These are phyloP conservation scores for Phaseolus coccineus DNA, from an alignment of 331 rosid species.

Conservation along the genomic window DNA sequence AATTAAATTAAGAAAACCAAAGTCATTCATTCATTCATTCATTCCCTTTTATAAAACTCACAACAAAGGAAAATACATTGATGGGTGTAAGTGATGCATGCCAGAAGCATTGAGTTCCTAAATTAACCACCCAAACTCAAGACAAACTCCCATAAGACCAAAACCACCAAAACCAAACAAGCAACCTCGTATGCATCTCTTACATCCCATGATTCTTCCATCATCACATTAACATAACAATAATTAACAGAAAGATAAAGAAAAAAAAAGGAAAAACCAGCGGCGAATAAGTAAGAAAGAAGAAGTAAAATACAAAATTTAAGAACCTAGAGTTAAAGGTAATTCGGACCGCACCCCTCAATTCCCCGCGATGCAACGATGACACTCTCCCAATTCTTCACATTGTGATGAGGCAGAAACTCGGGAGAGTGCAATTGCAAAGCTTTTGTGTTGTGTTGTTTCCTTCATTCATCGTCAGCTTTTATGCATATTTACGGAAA, in stretches of 20 bases:
- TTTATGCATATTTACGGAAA: slow-evolving; percentile 40
- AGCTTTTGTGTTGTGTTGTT: slow-evolving; percentile 51
- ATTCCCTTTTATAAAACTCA: slow-evolving; percentile 48
- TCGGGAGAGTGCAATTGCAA: slow-evolving; percentile 93
- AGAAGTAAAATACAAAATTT: slow-evolving; percentile 39
- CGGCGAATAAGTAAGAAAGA: slow-evolving; percentile 41
- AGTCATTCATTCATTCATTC: slow-evolving; percentile 46
- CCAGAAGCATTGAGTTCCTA: slow-evolving; percentile 65
- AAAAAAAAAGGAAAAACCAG: neutral
- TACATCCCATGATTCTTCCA: slow-evolving; percentile 83
- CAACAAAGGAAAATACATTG: slow-evolving; percentile 55
- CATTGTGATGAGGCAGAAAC: slow-evolving; percentile 54
- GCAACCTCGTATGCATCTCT: slow-evolving; percentile 98
- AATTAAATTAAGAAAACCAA: slow-evolving; percentile 26
- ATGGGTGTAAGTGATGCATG: slow-evolving; percentile 98
- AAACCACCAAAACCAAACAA: slow-evolving; percentile 34
- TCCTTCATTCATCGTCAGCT: slow-evolving; percentile 42
- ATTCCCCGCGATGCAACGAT: slow-evolving; percentile 99
- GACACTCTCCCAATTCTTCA: slow-evolving; percentile 77
- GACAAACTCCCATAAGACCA: slow-evolving; percentile 36
- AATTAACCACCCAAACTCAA: slow-evolving; percentile 28
- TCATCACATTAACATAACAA: slow-evolving; percentile 37
- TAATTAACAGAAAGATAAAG: neutral
- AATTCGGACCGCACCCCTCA: slow-evolving; percentile 99
- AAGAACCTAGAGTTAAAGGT: slow-evolving; percentile 48